Conservation (phyloP, 345 rosid genomes). For the Carallia brachiata region DNA sequence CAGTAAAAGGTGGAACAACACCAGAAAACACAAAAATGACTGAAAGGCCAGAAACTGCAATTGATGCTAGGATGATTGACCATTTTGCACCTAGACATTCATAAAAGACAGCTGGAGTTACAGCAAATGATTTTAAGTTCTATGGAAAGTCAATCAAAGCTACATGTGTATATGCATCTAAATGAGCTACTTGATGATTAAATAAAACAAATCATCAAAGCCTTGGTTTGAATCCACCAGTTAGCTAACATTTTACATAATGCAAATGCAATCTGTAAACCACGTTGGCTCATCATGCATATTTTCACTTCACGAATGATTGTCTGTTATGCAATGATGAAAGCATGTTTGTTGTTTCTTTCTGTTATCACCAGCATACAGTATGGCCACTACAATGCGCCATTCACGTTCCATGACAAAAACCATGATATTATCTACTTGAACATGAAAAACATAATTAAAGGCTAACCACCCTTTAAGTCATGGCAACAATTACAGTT, state of each 20-base stretch:
- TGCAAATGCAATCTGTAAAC: background rate
- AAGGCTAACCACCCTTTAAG: no score
- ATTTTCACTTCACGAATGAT: no score
- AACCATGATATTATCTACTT: background rate
- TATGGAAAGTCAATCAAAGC: background rate
- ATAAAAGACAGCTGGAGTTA: background rate
- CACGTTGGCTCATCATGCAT: background rate
- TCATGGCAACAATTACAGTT: background rate
- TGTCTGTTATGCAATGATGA: background rate
- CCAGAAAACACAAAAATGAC: constrained; percentile 57
- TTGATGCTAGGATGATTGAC: constrained; percentile 46
- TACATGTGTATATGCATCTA: background rate
- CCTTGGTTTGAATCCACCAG: background rate
- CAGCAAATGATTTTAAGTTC: background rate
- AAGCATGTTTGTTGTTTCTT: background rate
- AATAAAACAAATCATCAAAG: background rate
- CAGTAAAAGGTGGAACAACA: constrained; percentile 62
- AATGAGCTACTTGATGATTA: background rate
- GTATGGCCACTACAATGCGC: background rate
- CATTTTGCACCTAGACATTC: constrained; percentile 63
- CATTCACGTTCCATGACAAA: background rate
- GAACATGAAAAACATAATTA: background rate
- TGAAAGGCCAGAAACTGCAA: constrained; percentile 51
- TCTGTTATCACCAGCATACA: background rate
- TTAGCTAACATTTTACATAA: background rate